Conservation (phyloP, 495 filamentous ascomycete genomes). For the Penicillium maclennaniae region DNA sequence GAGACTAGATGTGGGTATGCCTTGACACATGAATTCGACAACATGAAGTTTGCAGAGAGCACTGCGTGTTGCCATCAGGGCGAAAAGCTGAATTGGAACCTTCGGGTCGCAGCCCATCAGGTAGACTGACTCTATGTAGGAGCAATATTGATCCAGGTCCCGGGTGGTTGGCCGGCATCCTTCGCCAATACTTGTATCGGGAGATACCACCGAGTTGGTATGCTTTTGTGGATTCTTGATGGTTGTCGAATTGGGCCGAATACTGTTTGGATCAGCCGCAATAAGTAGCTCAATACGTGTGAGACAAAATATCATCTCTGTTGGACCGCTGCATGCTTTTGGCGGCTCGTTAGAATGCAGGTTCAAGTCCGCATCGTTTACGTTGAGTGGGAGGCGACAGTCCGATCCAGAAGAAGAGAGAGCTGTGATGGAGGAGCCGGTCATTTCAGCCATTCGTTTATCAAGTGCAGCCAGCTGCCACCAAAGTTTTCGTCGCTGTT, state of each 20-base stretch:
- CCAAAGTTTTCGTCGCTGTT: constrained; percentile 67
- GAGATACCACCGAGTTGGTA: not conserved
- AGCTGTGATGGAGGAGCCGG: constrained; percentile 58
- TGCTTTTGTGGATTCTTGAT: not conserved
- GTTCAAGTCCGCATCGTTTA: constrained; percentile 37
- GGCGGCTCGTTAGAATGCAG: constrained; percentile 24
- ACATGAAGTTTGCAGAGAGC: constrained; percentile 41
- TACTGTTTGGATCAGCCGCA: constrained; percentile 6
- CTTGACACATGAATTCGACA: constrained; percentile 16
- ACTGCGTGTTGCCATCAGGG: constrained; percentile 44
- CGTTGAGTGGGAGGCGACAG: constrained; percentile 34
- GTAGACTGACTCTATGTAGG: constrained; percentile 48
- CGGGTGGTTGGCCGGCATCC: not conserved
- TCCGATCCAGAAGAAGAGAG: constrained; percentile 36
- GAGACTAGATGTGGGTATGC: constrained; percentile 18
- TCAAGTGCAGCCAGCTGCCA: constrained; percentile 68
- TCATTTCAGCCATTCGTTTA: constrained; percentile 58
- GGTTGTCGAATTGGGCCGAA: constrained; percentile 6
- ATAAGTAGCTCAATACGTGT: constrained; percentile 34
- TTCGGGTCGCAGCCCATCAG: constrained; percentile 57
- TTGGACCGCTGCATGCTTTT: constrained; percentile 4
- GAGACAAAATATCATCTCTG: constrained; percentile 27
- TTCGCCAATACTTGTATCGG: constrained; percentile 4
- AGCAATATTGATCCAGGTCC: constrained; percentile 22
- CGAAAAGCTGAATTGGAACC: constrained; percentile 56